phyloP scores from a whole-genome alignment of 768 basidiomycete genomes.

The Mycena floridula region DNA sequence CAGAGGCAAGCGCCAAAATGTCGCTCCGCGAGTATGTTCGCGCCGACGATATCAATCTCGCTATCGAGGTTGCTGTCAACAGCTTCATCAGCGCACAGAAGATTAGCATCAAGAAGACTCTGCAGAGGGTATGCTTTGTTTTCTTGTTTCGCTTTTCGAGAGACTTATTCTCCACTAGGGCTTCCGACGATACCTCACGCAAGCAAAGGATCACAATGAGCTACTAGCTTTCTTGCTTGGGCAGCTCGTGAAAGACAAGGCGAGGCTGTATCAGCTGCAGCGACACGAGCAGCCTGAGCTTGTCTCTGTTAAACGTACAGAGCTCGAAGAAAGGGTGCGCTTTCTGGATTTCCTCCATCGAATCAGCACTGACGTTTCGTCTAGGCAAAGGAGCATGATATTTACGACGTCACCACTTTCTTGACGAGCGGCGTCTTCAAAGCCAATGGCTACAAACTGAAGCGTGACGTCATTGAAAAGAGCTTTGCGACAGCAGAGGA shows the following conservation, averaged over 20 bases:
- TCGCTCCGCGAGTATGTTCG: slow-evolving; percentile 93
- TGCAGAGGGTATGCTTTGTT: slow-evolving; percentile 71
- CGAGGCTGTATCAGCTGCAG: slow-evolving; percentile 75
- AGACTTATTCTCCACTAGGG: slow-evolving; percentile 41
- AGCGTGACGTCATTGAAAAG: slow-evolving; percentile 67
- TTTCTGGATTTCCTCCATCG: not conserved
- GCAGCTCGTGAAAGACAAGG: slow-evolving; percentile 88
- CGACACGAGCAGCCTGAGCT: slow-evolving; percentile 71
- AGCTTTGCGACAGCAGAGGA: slow-evolving; percentile 49
- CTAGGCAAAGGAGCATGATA: slow-evolving; percentile 95
- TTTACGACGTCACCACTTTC: slow-evolving; percentile 87
- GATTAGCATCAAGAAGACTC: slow-evolving; percentile 96
- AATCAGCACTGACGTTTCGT: slow-evolving; percentile 3
- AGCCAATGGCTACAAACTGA: slow-evolving; percentile 83
- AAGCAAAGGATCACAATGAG: slow-evolving; percentile 94
- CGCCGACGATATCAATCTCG: slow-evolving; percentile 92
- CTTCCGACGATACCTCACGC: slow-evolving; percentile 96
- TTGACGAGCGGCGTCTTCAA: slow-evolving; percentile 76
- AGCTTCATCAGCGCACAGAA: slow-evolving; percentile 98
- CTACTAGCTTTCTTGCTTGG: slow-evolving; percentile 92
- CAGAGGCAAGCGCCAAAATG: slow-evolving; percentile 99
- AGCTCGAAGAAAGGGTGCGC: slow-evolving; percentile 83
- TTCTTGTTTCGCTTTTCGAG: too few relatives aligned
- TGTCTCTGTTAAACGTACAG: slow-evolving; percentile 69
- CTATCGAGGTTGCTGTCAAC: slow-evolving; percentile 91